These are phyloP conservation scores for Kingdonia uniflora DNA, from an alignment of 164 flowering plant genomes.

Conservation along the genomic window DNA sequence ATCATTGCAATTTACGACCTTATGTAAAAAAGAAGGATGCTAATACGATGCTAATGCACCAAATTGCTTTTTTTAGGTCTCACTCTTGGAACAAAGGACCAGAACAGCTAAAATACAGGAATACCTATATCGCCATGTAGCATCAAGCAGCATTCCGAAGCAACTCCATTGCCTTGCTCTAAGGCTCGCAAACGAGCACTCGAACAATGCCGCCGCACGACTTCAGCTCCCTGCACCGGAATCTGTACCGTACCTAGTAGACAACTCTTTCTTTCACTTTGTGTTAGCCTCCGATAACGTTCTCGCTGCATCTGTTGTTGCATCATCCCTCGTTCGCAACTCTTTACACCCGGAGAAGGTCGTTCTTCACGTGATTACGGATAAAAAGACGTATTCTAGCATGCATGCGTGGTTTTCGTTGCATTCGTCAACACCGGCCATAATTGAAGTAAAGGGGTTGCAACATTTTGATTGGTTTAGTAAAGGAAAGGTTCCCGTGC, in stretches of 20 bases:
- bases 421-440: slow-evolving; percentile 65
- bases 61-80: slow-evolving; percentile 43
- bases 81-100: slow-evolving; percentile 65
- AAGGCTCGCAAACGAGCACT: slow-evolving; percentile 73
- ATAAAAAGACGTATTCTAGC: slow-evolving; percentile 66
- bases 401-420: slow-evolving; percentile 99
- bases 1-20: too few relatives aligned
- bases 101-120: slow-evolving; percentile 86
- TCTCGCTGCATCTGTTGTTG: slow-evolving; percentile 85
- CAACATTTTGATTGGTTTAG: slow-evolving; percentile 97
- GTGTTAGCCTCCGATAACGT: slow-evolving; percentile 92
- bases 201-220: slow-evolving; percentile 78
- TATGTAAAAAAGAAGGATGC: too few relatives aligned
- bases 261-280: slow-evolving; percentile 79
- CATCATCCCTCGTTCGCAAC: slow-evolving; percentile 59
- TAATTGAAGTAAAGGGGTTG: slow-evolving; percentile 83
- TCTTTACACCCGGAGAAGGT: slow-evolving; percentile 51
- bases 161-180: slow-evolving; percentile 86
- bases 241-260: slow-evolving; percentile 68
- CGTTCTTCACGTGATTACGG: slow-evolving; percentile 85
- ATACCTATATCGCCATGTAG: slow-evolving; percentile 86
- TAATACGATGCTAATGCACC: background rate
- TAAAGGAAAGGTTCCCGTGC: slow-evolving; percentile 82
- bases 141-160: slow-evolving; percentile 97
- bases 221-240: slow-evolving; percentile 84